A percentile compares a stretch with the other conserved stretches of the same genome.
These are phyloP conservation scores for Colletotrichum lentis DNA, from an alignment of 2,329 filamentous ascomycete genomes.

Conservation along the genomic window DNA sequence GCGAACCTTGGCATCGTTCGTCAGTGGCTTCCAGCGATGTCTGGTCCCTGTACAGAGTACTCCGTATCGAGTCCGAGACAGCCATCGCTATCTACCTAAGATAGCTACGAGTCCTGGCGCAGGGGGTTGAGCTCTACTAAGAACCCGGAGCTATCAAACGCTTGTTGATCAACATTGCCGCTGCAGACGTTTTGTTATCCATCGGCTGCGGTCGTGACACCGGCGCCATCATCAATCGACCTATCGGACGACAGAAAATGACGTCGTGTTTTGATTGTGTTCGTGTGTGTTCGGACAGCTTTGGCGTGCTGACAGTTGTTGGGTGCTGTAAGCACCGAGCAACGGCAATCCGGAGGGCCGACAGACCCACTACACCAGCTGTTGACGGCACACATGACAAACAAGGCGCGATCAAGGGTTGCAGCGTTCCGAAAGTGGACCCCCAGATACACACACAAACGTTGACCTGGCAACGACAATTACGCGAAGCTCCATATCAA, in stretches of 20 bases:
- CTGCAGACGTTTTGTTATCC: background rate
- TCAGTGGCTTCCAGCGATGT: background rate
- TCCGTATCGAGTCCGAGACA: background rate
- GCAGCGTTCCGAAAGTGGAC: constrained; percentile 28
- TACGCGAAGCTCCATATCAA: constrained; percentile 39
- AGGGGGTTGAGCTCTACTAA: too few species aligned
- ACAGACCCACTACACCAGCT: constrained; percentile 4
- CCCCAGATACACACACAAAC: background rate
- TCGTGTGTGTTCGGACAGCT: constrained; percentile 1
- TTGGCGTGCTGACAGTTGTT: background rate
- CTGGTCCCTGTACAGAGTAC: background rate
- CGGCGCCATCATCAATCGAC: background rate
- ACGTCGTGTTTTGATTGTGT: constrained; percentile 15
- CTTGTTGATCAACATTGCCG: constrained; percentile 12
- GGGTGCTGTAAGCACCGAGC: background rate
- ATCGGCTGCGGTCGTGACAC: background rate
- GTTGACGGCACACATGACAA: constrained; percentile 12
- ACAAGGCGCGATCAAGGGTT: constrained; percentile 22
- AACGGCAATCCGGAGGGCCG: background rate
- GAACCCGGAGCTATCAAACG: too few species aligned
- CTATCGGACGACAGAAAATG: background rate
- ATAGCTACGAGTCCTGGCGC: too few species aligned
- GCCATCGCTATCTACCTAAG: background rate
- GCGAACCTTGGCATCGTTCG: background rate
- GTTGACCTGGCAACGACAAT: constrained; percentile 35